A percentile compares a stretch with the other conserved stretches of the same genome.
These are phyloP conservation scores for Aspergillus alliaceus DNA, from an alignment of 2,329 filamentous ascomycete genomes.

Conservation along the genomic window DNA sequence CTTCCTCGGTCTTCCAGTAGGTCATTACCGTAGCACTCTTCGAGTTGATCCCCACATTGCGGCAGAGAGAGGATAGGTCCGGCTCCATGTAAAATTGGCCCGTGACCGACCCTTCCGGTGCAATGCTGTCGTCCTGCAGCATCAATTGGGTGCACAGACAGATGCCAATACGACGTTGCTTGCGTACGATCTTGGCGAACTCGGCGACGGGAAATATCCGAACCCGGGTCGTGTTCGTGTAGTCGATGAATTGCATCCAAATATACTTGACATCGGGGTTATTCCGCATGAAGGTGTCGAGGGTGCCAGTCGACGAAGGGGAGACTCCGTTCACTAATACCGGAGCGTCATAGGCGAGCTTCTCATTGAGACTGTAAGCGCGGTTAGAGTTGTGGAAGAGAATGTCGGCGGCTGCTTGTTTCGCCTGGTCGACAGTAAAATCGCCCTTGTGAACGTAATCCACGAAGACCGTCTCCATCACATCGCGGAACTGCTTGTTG, in stretches of 20 bases:
- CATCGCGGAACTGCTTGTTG: conserved; percentile 69
- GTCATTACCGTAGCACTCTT: conserved; percentile 66
- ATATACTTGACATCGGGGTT: conserved; percentile 63
- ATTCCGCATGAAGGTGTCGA: conserved; percentile 50
- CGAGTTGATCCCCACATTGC: conserved; percentile 56
- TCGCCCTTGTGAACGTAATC: conserved; percentile 67
- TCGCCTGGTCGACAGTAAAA: conserved; percentile 61
- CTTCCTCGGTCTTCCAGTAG: conserved; percentile 62
- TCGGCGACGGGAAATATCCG: conserved; percentile 66
- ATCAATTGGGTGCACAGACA: conserved; percentile 65
- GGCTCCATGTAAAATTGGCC: conserved; percentile 69
- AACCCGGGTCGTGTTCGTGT: conserved; percentile 67
- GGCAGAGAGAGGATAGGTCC: conserved; percentile 62
- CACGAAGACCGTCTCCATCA: conserved; percentile 65
- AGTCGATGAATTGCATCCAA: conserved; percentile 75
- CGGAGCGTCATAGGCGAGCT: conserved; percentile 21
- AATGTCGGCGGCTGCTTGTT: conserved; percentile 64
- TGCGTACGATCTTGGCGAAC: conserved; percentile 50
- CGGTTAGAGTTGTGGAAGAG: conserved; percentile 75
- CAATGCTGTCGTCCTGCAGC: conserved; percentile 64
- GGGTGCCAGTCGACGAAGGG: conserved; percentile 18
- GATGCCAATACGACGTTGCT: conserved; percentile 58
- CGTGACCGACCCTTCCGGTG: conserved; percentile 53
- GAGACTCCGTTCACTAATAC: neutral
- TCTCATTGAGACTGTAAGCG: conserved; percentile 64